phyloP scores from a whole-genome alignment of 306 rosid species.

The Sphenostylis stenocarpa region DNA sequence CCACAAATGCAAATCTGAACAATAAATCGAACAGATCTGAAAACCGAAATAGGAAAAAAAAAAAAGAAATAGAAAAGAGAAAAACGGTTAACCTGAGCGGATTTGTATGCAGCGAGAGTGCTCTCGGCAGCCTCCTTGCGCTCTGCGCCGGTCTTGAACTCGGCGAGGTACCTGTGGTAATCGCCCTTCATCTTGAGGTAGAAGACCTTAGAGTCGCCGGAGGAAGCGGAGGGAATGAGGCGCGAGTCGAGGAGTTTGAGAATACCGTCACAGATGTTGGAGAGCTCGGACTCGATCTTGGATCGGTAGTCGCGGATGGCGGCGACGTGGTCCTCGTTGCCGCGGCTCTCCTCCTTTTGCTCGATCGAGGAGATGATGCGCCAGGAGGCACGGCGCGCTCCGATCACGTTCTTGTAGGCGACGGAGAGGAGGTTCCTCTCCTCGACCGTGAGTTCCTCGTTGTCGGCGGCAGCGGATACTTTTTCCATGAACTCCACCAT shows the following conservation, averaged over 20 bases:
- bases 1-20: background rate
- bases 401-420: constrained; percentile 95
- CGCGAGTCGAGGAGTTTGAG: constrained; percentile 96
- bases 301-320: constrained; percentile 94
- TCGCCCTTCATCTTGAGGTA: constrained; percentile 99
- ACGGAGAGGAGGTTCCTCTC: constrained; percentile 97
- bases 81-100: constrained; percentile 76
- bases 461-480: constrained; percentile 81
- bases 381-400: constrained; percentile 94
- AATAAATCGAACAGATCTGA: constrained; percentile 22
- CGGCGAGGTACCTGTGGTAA: constrained; percentile 94
- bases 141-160: constrained; percentile 96
- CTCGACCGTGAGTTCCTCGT: constrained; percentile 90
- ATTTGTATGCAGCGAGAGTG: constrained; percentile 91
- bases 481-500: constrained; percentile 99
- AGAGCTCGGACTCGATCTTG: constrained; percentile 92
- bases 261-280: constrained; percentile 91
- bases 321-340: constrained; percentile 90
- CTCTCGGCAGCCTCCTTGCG: constrained; percentile 99
- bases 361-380: constrained; percentile 96
- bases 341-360: constrained; percentile 99
- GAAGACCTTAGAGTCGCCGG: constrained; percentile 97
- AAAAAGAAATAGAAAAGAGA: background rate
- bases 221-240: constrained; percentile 79
- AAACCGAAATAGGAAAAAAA: background rate